Evolutionary conservation across 805 yeast species (phyloP), one percentile per base, ranked within the genome.

Genomic region (Ogataea dorogensis): DNA sequence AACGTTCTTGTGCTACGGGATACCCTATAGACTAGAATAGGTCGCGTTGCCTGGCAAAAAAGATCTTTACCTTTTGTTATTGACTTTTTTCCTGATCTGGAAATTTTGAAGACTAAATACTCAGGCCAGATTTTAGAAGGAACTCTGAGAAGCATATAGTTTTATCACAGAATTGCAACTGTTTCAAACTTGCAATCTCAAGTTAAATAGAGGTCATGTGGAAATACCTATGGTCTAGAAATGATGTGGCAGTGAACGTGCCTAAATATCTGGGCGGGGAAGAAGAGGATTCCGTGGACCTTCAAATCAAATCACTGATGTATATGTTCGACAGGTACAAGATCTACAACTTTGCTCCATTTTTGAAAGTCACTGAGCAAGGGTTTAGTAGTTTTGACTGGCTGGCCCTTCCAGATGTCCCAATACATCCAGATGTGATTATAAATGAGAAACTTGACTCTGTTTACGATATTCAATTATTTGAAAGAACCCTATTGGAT

Each of bases 301-400:
- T 81, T 14, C 85, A 79, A 43, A 67, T 79, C 39, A 77, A 73
- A 49, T 67, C 86, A 2, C 58, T 82, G 37, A 54, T 67, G 18
- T 82, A 81, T 52, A 64, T 77, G 53, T 81, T 71, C 60, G 69
- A 70, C 40, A 60, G 86, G 33, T 64, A 73, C 36, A 59, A 64
- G 14, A 63, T 77, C 22, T 62, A 68, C 38, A 58, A 55, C 18
- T 49, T 73, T 11, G 54, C 71, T 0, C 57, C 76, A 0, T 77
- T 77, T 46, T 45, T 71, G 12, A 53, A 50, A 23, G 36, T 56
- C 4, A 53, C 45, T 9, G 56, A 52, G 5, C 49, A 51, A 17
- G 68, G 64, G 2, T 39, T 38, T 2, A 49, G 50, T 39, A 39
- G 42, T 15, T 46, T 56, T 28, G 56, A 45, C 14, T 55, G 51